phyloP scores from a whole-genome alignment of 192 early-diverging fungal species.

The Linnemannia exigua region DNA sequence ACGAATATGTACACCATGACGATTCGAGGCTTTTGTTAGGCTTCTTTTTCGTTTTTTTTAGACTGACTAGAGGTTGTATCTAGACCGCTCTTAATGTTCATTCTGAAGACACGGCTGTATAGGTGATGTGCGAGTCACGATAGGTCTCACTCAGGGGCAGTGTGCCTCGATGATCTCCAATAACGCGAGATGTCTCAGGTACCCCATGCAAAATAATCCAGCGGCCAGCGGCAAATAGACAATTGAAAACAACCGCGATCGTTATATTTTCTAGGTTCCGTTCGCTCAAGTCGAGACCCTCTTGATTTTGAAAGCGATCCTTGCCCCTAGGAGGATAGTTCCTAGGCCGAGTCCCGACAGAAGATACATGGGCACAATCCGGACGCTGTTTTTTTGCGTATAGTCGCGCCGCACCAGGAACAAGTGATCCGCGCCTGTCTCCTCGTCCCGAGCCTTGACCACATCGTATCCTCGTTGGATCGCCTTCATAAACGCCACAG shows the following conservation, averaged over 20 bases:
- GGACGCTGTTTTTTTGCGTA: slow-evolving; percentile 7
- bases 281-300: neutral
- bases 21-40: neutral
- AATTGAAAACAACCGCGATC: neutral
- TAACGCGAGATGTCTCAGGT: neutral
- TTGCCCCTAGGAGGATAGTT: slow-evolving; percentile 38
- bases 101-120: neutral
- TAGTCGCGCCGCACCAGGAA: slow-evolving; percentile 47
- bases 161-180: neutral
- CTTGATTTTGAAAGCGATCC: slow-evolving; percentile 48
- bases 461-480: slow-evolving; percentile 48
- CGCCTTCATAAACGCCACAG: slow-evolving; percentile 26
- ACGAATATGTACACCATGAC: neutral
- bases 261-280: neutral
- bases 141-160: neutral
- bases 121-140: neutral
- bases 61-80: neutral
- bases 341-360: slow-evolving; percentile 47
- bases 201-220: neutral
- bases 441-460: slow-evolving; percentile 31
- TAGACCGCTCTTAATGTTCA: neutral
- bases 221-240: neutral
- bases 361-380: slow-evolving; percentile 44
- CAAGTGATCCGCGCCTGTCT: slow-evolving; percentile 17
- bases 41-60: neutral